Evolutionary conservation across 805 yeast species (phyloP).

Genomic region (Komagataella phaffii): DNA sequence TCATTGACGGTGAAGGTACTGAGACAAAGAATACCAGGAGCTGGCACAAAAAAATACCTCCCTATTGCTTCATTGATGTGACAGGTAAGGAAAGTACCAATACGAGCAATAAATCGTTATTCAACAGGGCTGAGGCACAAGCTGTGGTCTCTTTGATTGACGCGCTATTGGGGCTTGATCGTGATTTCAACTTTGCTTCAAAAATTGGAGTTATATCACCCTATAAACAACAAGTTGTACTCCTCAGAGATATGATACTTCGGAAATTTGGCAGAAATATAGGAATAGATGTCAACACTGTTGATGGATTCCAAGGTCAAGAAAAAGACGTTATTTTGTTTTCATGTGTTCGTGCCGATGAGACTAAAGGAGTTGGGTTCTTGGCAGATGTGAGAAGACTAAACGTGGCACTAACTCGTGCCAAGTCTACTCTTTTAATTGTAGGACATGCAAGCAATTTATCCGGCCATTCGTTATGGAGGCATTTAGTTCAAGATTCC

Average conservation of each 20-base stretch:
- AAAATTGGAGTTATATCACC: conserved; percentile 89
- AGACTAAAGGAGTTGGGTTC: conserved; percentile 66
- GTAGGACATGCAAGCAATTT: conserved; percentile 70
- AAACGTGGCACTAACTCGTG: conserved; percentile 96
- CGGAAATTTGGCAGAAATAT: conserved; percentile 51
- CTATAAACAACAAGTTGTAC: conserved; percentile 72
- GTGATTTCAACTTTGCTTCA: conserved; percentile 45
- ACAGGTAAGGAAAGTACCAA: conserved; percentile 55
- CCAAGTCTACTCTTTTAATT: conserved; percentile 84
- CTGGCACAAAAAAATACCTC: conserved; percentile 66
- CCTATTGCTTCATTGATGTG: conserved; percentile 70
- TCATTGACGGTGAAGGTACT: conserved; percentile 75
- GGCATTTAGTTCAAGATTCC: conserved; percentile 54
- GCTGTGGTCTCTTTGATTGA: conserved; percentile 59
- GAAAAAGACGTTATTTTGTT: conserved; percentile 89
- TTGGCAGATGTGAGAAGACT: conserved; percentile 84
- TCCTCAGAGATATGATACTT: conserved; percentile 42
- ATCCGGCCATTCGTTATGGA: conserved; percentile 59
- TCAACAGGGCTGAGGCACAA: conserved; percentile 57
- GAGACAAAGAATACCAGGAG: conserved; percentile 37
- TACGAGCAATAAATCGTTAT: conserved; percentile 52
- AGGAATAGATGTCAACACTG: conserved; percentile 77
- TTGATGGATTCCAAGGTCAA: conserved; percentile 97
- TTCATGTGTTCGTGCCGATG: conserved; percentile 89
- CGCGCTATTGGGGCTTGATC: conserved; percentile 33